These are phyloP conservation scores for Biscogniauxia sp. DNA, from an alignment of 2,329 filamentous ascomycete species.

Conservation along the genomic window DNA sequence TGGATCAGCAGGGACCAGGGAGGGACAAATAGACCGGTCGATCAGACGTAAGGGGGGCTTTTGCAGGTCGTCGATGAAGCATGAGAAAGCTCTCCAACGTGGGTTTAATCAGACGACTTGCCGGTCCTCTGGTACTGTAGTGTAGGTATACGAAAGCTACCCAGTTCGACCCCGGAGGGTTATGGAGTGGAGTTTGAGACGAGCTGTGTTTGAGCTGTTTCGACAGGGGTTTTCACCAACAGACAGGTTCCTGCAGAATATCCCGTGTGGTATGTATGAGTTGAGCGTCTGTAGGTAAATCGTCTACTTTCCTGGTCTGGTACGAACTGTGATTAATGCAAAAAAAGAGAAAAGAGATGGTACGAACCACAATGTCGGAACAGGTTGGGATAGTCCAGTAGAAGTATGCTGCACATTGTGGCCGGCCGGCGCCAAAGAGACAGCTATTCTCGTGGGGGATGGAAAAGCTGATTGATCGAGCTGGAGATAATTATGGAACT, in stretches of 20 bases:
- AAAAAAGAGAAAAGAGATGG: conserved; percentile 17
- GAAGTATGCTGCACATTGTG: conserved; percentile 17
- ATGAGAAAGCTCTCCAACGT: conserved; percentile 34
- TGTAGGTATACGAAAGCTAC: conserved; percentile 14
- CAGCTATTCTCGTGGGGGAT: conserved; percentile 15
- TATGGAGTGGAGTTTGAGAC: conserved; percentile 40
- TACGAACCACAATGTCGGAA: conserved; percentile 10
- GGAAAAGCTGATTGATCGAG: conserved; percentile 20
- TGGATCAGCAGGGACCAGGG: conserved; percentile 16
- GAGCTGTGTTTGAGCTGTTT: conserved; percentile 43
- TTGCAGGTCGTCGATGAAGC: conserved; percentile 39
- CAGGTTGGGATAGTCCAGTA: conserved; percentile 8
- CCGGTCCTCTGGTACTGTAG: conserved; percentile 5
- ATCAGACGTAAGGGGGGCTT: conserved; percentile 48
- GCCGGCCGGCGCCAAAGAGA: neutral
- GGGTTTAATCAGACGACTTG: conserved; percentile 26
- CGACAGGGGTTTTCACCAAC: conserved; percentile 31
- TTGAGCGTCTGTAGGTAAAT: neutral
- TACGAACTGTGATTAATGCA: conserved; percentile 1
- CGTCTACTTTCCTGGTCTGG: no score
- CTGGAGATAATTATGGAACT: conserved; percentile 26
- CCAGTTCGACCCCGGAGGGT: conserved; percentile 7
- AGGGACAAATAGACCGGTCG: conserved; percentile 23
- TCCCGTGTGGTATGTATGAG: neutral
- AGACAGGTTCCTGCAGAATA: neutral